A percentile compares a stretch with the other conserved stretches of the same genome.
These are phyloP conservation scores for Globisporangium parvum DNA, from an alignment of 352 stramenopile genomes.

Conservation along the genomic window DNA sequence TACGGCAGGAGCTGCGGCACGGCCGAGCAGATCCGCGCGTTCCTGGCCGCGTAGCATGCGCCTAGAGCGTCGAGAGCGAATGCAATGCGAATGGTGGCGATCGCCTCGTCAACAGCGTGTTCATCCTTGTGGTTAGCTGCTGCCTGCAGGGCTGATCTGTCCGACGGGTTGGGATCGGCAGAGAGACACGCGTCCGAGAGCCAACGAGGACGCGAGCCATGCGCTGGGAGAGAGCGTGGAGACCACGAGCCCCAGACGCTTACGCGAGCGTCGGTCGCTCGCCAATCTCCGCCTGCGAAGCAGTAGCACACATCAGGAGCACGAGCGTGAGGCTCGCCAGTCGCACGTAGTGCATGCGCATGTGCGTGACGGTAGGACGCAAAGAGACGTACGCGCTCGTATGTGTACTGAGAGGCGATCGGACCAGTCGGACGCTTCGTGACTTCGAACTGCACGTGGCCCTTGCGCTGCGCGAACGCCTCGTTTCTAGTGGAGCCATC, in stretches of 20 bases:
- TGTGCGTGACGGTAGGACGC: not conserved
- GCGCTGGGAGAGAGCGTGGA: not conserved
- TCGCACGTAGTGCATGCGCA: not conserved
- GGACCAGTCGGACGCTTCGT: slow-evolving; percentile 38
- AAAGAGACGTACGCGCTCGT: slow-evolving; percentile 36
- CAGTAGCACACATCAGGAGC: not conserved
- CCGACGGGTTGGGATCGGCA: not conserved
- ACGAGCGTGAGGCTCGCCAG: not conserved
- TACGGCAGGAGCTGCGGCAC: slow-evolving; percentile 45
- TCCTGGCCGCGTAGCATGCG: slow-evolving; percentile 18
- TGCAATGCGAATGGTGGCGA: not conserved
- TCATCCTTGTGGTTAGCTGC: not conserved
- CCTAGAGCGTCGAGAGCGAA: not conserved
- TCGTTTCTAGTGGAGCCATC: slow-evolving; percentile 37
- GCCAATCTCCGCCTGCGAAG: slow-evolving; percentile 39
- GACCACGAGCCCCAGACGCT: not conserved
- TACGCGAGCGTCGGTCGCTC: slow-evolving; percentile 54
- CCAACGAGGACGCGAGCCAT: too few relatives aligned
- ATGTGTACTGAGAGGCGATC: slow-evolving; percentile 38
- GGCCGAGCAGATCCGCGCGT: slow-evolving; percentile 43
- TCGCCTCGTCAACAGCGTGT: not conserved
- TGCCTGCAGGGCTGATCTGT: not conserved
- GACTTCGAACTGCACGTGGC: slow-evolving; percentile 34
- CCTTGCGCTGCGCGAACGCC: slow-evolving; percentile 46
- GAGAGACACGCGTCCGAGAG: too few relatives aligned